Evolutionary conservation across 1,284 basidiomycete species (phyloP).

Genomic region (Mycena sp.): DNA sequence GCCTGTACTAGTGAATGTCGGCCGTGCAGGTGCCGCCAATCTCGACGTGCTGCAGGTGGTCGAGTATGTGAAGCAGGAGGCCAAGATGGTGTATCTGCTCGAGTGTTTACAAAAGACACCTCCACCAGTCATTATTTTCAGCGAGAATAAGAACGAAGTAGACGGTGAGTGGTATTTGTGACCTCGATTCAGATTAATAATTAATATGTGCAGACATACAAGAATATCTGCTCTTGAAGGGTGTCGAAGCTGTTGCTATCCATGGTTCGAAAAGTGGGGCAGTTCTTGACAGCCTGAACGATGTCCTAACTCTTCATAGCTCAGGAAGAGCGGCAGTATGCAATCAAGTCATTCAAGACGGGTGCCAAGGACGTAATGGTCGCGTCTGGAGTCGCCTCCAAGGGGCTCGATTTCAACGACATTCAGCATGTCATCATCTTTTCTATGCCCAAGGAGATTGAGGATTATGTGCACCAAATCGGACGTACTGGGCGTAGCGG

Average conservation of each 20-base stretch:
- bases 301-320: constrained; percentile 57
- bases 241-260: constrained; percentile 98
- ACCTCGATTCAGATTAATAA: constrained; percentile 2
- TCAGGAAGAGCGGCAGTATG: constrained; percentile 99
- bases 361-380: constrained; percentile 99
- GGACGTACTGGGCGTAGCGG: constrained; percentile 97
- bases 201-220: constrained; percentile 84
- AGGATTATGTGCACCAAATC: constrained; percentile 98
- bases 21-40: constrained; percentile 97
- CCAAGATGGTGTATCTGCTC: constrained; percentile 98
- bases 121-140: constrained; percentile 97
- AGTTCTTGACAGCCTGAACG: constrained; percentile 16
- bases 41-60: constrained; percentile 97
- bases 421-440: constrained; percentile 99
- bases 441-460: constrained; percentile 99
- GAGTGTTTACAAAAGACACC: constrained; percentile 99
- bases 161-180: constrained; percentile 71
- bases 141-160: constrained; percentile 99
- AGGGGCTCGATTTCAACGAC: constrained; percentile 98
- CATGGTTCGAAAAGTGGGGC: constrained; percentile 94
- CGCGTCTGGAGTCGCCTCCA: constrained; percentile 96
- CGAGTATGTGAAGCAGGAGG: constrained; percentile 99
- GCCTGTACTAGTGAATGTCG: constrained; percentile 96
- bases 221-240: constrained; percentile 96
- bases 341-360: constrained; percentile 96